Base-by-base conservation (phyloP, 768 basidiomycete species). In the Tylopilus sp. region DNA sequence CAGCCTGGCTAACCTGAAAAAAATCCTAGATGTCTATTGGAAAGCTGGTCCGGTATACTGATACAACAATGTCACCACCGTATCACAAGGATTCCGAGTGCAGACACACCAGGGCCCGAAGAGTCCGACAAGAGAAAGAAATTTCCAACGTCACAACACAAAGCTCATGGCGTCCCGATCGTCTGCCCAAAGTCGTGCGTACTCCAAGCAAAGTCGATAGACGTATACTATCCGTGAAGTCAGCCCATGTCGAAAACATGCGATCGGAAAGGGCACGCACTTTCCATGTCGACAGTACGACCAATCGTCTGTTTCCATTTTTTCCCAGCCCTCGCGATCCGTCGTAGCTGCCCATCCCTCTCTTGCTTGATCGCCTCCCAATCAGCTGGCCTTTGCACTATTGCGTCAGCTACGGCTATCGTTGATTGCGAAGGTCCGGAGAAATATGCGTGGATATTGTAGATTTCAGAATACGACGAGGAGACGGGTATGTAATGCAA, bases 401-500 rank as follows among this genome's bases (percentile, higher is more conserved):
- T 83, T 17, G 76, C 76, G 61, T 85, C 85, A 22, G 76, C 75
- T 1, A 76, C 73, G 28, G 74, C 68, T 11, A 88, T 70, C 34
- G 84, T 81, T 3, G 85, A 75, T 12, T 76, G 64, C 0, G 90
- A 78, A 1, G 90, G 83, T 1, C 96, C 95, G 0, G 91, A 92
- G 75, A 98, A 98, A 76, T 87, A 99, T 3, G 92, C 81, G 63
- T 90, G 83, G 50, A 98, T 81, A 66, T 98, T 95, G 75, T 98
- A 97, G 47, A 99, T 84, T 71, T 99, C 96, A 41, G 79, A 72
- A 71, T 98, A 98, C 4, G 85, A 78, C 36, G 86, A 78, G 0
- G 93, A 93, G 30, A 99, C 72, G 0, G 96, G 96, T 59, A 99
- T 95, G 66, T 83, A 99, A 72, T 99, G 96, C 24, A 98, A 77